Base-by-base conservation (phyloP, 2,329 filamentous ascomycete genomes). In the Aspergillus candidus region DNA sequence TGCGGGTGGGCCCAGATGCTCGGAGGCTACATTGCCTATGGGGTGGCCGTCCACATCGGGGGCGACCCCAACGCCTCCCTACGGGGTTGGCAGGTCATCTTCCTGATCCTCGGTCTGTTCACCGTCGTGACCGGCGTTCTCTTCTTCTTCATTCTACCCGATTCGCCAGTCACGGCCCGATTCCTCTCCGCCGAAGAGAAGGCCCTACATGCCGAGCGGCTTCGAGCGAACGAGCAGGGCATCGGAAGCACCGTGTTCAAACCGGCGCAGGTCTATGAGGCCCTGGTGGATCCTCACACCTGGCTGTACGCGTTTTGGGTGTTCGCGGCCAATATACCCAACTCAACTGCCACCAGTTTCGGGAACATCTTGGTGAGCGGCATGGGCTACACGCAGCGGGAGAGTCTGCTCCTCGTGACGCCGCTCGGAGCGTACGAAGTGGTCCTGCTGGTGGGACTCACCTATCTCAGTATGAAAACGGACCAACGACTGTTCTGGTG, bases 361-460 rank as follows among this genome's bases (percentile, higher is more conserved):
- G 62, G 62, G 2, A 66, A 65, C 35, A 67, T 67, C 37, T 50
- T 69, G 10, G 63, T 69, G 18, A 64, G 57, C 4, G 63, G 63
- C 3, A 62, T 68, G 59, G 67, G 67, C 0, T 70, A 63, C 44
- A 53, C 57, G 2, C 48, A 51, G 11, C 56, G 57, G 13, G 46
- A 68, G 32, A 62, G 58, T n/a, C 43, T 67, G 5, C 51, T 69
- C 3, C 54, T 68, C 3, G 62, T 66, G n/a, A 68, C 62, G 0
- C 66, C 66, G 0, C 51, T 67, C 8, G 66, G 66, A 2, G 65
- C 65, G 6, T 67, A 63, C 45, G 65, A 68, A 41, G 58, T 69
- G 11, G 62, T 68, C 14, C 60, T 56, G 1, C 51, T 67, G 15
- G 47, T 69, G 8, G 62, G 63, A 3, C 52, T 68, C 15, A 68